Evolutionary conservation across 169 alveolate species (phyloP).

Genomic region (Cryptosporidium canis): DNA sequence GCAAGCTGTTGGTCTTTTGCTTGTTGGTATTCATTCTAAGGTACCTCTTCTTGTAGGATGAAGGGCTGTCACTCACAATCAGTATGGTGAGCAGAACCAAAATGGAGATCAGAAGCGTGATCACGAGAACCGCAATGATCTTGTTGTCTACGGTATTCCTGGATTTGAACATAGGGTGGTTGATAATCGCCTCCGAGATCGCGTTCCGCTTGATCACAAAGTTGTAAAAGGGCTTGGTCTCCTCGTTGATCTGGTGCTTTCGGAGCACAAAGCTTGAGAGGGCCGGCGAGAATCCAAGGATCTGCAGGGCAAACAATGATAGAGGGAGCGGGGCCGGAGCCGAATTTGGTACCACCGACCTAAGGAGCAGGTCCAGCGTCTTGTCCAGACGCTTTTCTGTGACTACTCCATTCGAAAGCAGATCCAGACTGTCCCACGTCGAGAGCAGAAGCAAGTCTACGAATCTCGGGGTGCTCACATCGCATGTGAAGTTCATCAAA

Average conservation of each 20-base stretch:
- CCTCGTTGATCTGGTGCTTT: slow-evolving; percentile 8
- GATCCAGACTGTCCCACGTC: background rate
- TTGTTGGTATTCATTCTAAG: background rate
- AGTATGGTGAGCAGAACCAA: background rate
- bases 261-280: slow-evolving; percentile 26
- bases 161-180: slow-evolving; percentile 26
- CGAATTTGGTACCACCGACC: background rate
- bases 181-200: slow-evolving; percentile 26
- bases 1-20: background rate
- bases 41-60: slow-evolving; percentile 27
- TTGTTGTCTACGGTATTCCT: background rate
- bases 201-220: slow-evolving; percentile 1
- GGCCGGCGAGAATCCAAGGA: slow-evolving; percentile 39
- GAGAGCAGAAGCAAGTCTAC: slow-evolving; percentile 33
- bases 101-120: background rate
- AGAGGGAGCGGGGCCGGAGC: background rate
- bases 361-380: slow-evolving; percentile 5
- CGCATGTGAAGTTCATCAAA: slow-evolving; percentile 11
- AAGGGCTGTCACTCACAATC: slow-evolving; percentile 25
- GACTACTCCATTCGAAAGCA: slow-evolving; percentile 12
- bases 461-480: slow-evolving; percentile 54
- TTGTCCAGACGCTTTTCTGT: background rate
- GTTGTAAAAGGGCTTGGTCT: slow-evolving; percentile 47
- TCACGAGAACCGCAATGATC: background rate
- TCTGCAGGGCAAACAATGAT: background rate